Evolutionary conservation across 768 basidiomycete genomes (phyloP).

Genomic region (Roridomyces roridus): DNA sequence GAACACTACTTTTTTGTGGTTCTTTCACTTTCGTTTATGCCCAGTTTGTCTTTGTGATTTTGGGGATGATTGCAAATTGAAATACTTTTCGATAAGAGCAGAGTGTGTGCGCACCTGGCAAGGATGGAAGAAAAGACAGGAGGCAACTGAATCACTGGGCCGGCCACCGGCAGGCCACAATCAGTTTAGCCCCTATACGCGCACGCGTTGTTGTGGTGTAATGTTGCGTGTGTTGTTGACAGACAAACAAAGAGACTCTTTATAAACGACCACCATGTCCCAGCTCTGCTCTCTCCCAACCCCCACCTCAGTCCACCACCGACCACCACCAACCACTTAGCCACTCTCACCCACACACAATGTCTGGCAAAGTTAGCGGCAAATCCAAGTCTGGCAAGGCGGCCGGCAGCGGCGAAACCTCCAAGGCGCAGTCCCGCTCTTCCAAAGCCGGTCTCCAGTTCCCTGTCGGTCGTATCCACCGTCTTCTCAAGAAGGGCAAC

Average conservation of each 20-base stretch:
- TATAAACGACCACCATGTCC: not conserved
- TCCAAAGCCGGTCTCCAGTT: conserved; percentile 72
- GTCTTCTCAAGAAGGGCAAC: conserved; percentile 78
- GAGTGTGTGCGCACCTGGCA: no score
- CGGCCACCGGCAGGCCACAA: no score
- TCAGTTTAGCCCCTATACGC: no score
- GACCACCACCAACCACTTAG: conserved; percentile 15
- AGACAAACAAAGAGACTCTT: not conserved
- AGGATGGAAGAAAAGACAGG: no score
- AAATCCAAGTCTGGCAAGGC: conserved; percentile 45
- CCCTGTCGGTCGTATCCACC: conserved; percentile 85
- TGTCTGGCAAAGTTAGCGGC: conserved; percentile 45
- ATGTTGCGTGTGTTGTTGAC: not conserved
- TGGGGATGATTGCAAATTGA: no score
- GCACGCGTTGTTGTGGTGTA: no score
- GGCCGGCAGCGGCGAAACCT: conserved; percentile 36
- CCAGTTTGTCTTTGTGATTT: no score
- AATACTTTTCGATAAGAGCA: no score
- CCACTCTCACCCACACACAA: conserved; percentile 18
- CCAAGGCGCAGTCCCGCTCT: conserved; percentile 66
- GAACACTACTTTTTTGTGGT: no score
- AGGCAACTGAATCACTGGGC: no score
- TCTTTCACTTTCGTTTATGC: no score
- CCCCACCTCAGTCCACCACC: conserved; percentile 12
- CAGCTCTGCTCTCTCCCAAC: conserved; percentile 3